Evolutionary conservation across 208 protist species (phyloP).

Genomic region (Trypanosoma congolense): DNA sequence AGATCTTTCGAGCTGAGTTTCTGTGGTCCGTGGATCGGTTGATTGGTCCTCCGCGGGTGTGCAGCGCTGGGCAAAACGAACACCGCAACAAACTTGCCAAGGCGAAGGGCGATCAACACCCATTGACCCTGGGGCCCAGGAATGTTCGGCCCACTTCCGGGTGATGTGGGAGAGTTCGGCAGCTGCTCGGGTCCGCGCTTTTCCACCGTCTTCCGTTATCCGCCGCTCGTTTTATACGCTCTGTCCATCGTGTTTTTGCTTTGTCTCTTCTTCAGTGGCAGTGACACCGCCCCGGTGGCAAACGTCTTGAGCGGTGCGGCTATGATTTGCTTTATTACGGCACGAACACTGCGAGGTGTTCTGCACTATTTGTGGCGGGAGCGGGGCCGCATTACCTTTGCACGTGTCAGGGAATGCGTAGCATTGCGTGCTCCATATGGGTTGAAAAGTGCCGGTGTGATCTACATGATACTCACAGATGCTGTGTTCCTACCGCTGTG

Average conservation of each 20-base stretch:
- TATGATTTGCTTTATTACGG: conserved; percentile 9
- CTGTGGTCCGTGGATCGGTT: neutral
- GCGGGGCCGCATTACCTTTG: conserved; percentile 25
- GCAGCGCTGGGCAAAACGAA: neutral
- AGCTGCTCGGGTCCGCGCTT: conserved; percentile 10
- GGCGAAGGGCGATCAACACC: too few species aligned
- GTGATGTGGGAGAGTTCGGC: conserved; percentile 22
- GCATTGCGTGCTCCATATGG: neutral
- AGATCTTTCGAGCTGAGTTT: too few species aligned
- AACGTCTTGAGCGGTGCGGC: conserved; percentile 6
- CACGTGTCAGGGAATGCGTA: conserved; percentile 2
- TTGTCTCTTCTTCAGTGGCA: conserved; percentile 8
- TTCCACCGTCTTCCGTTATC: conserved; percentile 6
- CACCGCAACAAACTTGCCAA: neutral
- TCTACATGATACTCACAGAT: conserved; percentile 21
- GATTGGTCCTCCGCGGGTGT: neutral
- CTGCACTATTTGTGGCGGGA: conserved; percentile 22
- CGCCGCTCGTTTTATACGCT: conserved; percentile 2
- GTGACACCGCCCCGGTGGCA: neutral
- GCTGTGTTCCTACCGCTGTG: conserved; percentile 22
- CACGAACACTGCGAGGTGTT: conserved; percentile 14
- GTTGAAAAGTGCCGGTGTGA: conserved; percentile 2
- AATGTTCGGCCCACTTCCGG: conserved; percentile 5
- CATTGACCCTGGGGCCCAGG: neutral
- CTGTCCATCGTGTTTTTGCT: conserved; percentile 7